These are phyloP conservation scores for Candida coquimbonensis DNA, from an alignment of 805 yeast species.

Conservation along the genomic window DNA sequence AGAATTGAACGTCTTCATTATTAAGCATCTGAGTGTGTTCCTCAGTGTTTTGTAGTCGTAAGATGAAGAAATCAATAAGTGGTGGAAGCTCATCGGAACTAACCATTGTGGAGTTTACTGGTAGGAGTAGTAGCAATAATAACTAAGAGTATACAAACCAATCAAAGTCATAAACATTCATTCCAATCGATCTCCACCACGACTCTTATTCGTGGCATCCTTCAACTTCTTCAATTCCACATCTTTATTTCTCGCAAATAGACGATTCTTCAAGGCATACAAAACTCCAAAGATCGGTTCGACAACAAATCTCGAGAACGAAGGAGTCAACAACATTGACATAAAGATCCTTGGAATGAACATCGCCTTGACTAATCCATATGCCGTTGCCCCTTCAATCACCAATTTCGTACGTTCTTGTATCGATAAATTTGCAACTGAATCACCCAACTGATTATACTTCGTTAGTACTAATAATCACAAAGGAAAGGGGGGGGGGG, in stretches of 20 bases:
- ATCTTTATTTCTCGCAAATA: not conserved
- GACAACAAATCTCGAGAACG: conserved; percentile 45
- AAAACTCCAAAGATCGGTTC: conserved; percentile 32
- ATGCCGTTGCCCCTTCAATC: conserved; percentile 71
- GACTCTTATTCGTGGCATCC: too few species aligned
- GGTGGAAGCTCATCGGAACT: too few species aligned
- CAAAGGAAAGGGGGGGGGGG: not conserved
- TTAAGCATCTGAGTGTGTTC: too few species aligned
- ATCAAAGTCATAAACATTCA: too few species aligned
- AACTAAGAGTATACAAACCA: too few species aligned
- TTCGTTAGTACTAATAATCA: conserved; percentile 13
- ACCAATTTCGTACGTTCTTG: conserved; percentile 48
- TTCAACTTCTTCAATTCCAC: not conserved
- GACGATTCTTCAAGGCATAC: not conserved
- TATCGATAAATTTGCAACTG: conserved; percentile 27
- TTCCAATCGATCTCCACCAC: too few species aligned
- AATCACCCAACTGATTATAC: conserved; percentile 19
- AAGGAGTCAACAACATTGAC: conserved; percentile 49
- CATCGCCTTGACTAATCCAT: conserved; percentile 55
- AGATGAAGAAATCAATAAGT: too few species aligned
- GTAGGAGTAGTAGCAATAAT: too few species aligned
- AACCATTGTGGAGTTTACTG: too few species aligned
- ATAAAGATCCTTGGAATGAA: conserved; percentile 47
- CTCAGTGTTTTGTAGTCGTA: too few species aligned
- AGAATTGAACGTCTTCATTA: too few species aligned